phyloP scores from a whole-genome alignment of 1,139 yeast genomes.

The Scheffersomyces cryptocercus region DNA sequence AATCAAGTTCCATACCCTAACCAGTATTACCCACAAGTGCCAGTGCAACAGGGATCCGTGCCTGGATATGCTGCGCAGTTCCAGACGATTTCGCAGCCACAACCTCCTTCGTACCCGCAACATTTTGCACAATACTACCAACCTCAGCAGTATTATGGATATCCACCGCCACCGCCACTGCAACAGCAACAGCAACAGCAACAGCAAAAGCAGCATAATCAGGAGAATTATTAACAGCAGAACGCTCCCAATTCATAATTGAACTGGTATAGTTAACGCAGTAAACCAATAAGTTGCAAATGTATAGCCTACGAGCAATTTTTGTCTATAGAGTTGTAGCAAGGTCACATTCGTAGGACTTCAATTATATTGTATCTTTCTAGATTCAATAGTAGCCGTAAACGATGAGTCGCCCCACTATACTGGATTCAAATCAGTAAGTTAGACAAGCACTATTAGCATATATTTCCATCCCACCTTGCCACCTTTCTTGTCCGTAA shows the following conservation, averaged over 20 bases:
- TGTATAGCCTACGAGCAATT: no score
- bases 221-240: not conserved
- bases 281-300: no score
- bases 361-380: no score
- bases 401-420: no score
- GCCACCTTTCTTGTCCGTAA: no score
- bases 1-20: slow-evolving; percentile 1
- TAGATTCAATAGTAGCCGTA: no score
- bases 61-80: not conserved
- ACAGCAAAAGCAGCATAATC: not conserved
- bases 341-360: no score
- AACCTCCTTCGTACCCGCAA: not conserved
- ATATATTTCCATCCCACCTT: no score
- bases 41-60: not conserved
- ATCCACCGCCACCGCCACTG: slow-evolving; percentile 2
- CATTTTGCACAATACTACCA: not conserved
- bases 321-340: no score
- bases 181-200: not conserved
- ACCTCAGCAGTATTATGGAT: not conserved
- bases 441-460: no score
- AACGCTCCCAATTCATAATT: slow-evolving; percentile 1
- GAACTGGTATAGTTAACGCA: not conserved
- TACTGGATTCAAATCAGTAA: no score
- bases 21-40: slow-evolving; percentile 4
- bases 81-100: not conserved